phyloP scores from a whole-genome alignment of 2,329 filamentous ascomycete species.

The Dryadomyces sulphureus region DNA sequence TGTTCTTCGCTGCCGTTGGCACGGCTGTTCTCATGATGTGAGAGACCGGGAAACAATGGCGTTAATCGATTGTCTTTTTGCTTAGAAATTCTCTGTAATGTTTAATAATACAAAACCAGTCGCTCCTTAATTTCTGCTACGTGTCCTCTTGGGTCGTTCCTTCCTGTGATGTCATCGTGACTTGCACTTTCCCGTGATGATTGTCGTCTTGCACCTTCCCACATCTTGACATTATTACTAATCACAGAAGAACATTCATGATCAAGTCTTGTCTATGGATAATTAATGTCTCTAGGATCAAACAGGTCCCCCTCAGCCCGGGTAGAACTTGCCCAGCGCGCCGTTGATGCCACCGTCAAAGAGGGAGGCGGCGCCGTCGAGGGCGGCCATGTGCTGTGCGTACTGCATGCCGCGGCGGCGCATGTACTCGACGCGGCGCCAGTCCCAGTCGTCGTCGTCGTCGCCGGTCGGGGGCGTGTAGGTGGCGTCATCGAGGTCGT shows the following conservation, averaged over 20 bases:
- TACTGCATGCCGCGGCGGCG: conserved; percentile 39
- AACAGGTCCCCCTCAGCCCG: conserved; percentile 3
- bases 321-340: conserved; percentile 30
- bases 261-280: too few species aligned
- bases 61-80: too few species aligned
- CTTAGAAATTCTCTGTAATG: too few species aligned
- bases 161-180: too few species aligned
- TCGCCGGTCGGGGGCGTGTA: conserved; percentile 21
- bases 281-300: too few species aligned
- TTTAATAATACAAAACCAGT: too few species aligned
- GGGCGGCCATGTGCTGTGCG: conserved; percentile 38
- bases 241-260: too few species aligned
- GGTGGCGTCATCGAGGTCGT: conserved; percentile 20
- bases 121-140: too few species aligned
- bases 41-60: background rate
- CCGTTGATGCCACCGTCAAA: conserved; percentile 40
- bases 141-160: too few species aligned
- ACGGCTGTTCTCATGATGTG: background rate
- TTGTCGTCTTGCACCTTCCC: too few species aligned
- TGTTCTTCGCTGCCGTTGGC: background rate
- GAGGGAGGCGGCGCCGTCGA: conserved; percentile 36
- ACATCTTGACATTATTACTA: too few species aligned
- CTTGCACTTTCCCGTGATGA: too few species aligned
- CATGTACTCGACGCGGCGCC: conserved; percentile 40
- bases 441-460: conserved; percentile 35